Base-by-base conservation (phyloP, 176 grass and related monocot species). In the Avena insularis region DNA sequence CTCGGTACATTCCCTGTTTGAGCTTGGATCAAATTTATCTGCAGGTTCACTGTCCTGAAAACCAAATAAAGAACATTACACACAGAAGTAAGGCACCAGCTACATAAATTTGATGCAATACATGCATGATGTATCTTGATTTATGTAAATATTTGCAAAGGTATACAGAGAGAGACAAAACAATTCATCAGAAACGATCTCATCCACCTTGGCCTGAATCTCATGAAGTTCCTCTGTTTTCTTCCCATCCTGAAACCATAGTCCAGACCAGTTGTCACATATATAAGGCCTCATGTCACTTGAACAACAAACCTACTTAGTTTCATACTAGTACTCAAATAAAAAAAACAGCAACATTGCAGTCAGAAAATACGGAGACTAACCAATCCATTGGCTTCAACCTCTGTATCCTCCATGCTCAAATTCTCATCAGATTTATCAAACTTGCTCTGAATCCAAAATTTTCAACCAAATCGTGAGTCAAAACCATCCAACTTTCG, bases 321-420 rank as follows among this genome's bases (percentile, higher is more conserved):
- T 54, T 57, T 31, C 16, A 33, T 12, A 43, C 5, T 35, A 33
- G 31, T 33, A 21, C 47, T 51, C 15, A 1, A 1, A 79, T 79
- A 0, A 59, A 73, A 14, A 63, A 55, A 33, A 23, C 1, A 46
- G 20, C 2, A 79, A 49, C 6, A 79, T 12, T 1, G 27, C 14
- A 71, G 43, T 5, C 9, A 82, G 64, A 83, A 53, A 53, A 53
- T 20, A 58, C 3, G 1, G 19, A 15, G 14, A 79, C 81, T 69
- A 67, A 91, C 81, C 84, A 57, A 53, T 84, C 8, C 31, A 60
- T 68, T 40, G 2, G 69, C 23, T 91, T 15, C 81, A 69, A 67
- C 54, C 49, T 23, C 38, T 0, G 15, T 51, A 7, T n/a, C 63
- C 9, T 63, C 82, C 2, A 14, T 21, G 14, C 58, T 75, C 5